These are phyloP conservation scores for Didymellaceae sp. DNA, from an alignment of 2,329 filamentous ascomycete genomes.

Conservation along the genomic window DNA sequence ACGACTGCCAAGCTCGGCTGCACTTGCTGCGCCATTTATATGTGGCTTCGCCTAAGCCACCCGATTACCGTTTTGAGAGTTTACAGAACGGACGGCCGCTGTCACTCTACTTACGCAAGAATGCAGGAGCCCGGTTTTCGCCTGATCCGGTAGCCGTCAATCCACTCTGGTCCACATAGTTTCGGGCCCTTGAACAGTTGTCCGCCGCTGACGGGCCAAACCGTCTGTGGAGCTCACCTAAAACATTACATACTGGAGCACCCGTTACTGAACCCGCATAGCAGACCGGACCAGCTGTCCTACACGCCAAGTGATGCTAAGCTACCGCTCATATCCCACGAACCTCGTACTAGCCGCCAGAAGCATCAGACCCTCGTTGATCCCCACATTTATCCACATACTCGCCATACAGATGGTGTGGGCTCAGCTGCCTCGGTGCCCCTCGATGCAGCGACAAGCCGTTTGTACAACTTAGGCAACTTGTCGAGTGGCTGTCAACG, in stretches of 20 bases:
- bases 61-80: conserved; percentile 8
- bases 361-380: conserved; percentile 27
- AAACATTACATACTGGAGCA: conserved; percentile 15
- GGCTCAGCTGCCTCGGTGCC: conserved; percentile 11
- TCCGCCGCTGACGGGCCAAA: conserved; percentile 12
- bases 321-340: conserved; percentile 21
- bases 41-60: conserved; percentile 19
- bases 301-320: conserved; percentile 37
- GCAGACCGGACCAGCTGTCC: conserved; percentile 16
- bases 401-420: conserved; percentile 18
- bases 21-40: conserved; percentile 18
- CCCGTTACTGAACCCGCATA: conserved; percentile 22
- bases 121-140: conserved; percentile 4
- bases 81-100: conserved; percentile 5
- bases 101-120: conserved; percentile 14
- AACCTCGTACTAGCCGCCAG: conserved; percentile 32
- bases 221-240: conserved; percentile 16
- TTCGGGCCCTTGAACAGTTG: conserved; percentile 3
- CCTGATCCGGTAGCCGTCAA: conserved; percentile 9
- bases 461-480: conserved; percentile 14
- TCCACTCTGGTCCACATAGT: conserved; percentile 18
- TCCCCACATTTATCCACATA: conserved; percentile 35
- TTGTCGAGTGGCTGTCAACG: conserved; percentile 2
- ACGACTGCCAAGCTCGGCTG: conserved; percentile 14
- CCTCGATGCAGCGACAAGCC: conserved; percentile 10